phyloP scores from a whole-genome alignment of 202 grass and related monocot species.

The Setaria viridis region DNA sequence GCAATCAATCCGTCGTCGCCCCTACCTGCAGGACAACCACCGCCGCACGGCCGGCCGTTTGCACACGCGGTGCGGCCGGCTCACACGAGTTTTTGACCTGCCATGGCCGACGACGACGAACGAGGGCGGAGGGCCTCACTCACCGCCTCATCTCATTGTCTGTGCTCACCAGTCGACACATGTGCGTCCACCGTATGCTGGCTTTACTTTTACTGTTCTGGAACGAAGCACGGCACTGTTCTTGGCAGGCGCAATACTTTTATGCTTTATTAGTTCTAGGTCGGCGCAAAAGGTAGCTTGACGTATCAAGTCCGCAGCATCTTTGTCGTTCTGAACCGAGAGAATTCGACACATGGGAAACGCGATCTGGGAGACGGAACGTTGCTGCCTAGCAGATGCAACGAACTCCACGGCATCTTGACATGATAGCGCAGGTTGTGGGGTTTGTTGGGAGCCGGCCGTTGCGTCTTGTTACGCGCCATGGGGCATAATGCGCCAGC shows the following conservation, averaged over 20 bases:
- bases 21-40: constrained; percentile 4
- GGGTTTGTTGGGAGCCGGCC: not conserved
- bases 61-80: not conserved
- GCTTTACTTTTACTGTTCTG: not conserved
- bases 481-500: not conserved
- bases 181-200: not conserved
- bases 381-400: not conserved
- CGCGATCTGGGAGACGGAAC: not conserved
- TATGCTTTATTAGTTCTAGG: not conserved
- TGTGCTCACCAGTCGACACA: not conserved
- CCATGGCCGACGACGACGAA: not conserved
- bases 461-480: not conserved
- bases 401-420: not conserved
- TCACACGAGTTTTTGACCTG: constrained; percentile 31
- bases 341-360: not conserved
- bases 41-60: not conserved
- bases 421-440: not conserved
- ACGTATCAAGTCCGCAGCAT: not conserved
- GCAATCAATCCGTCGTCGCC: constrained; percentile 22
- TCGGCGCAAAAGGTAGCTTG: not conserved
- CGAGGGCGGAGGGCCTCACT: not conserved
- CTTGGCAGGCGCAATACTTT: not conserved
- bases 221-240: constrained; percentile 17
- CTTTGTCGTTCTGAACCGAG: not conserved
- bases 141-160: not conserved